Evolutionary conservation across 2,329 filamentous ascomycete species (phyloP).

Genomic region (Epichloe typhina): DNA sequence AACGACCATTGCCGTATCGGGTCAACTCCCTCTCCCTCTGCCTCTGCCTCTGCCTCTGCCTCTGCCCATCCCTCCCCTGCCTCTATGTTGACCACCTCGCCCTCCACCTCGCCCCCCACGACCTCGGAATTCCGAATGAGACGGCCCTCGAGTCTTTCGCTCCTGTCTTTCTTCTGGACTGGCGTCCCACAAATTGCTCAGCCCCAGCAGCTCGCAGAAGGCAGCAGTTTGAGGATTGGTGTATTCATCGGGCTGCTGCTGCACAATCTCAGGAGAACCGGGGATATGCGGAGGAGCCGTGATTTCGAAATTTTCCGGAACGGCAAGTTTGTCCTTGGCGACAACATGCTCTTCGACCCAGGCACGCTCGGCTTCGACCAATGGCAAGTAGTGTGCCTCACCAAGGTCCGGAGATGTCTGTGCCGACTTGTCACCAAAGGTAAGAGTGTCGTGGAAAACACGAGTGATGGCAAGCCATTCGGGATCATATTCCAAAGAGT

Average conservation of each 20-base stretch:
- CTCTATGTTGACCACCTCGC: not conserved
- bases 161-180: constrained; percentile 55
- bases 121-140: constrained; percentile 23
- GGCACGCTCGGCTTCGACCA: constrained; percentile 55
- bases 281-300: constrained; percentile 63
- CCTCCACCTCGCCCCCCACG: constrained; percentile 21
- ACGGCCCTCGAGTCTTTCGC: constrained; percentile 45
- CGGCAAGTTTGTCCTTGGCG: constrained; percentile 41
- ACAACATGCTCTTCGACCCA: constrained; percentile 77
- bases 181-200: constrained; percentile 64
- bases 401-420: constrained; percentile 47
- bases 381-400: constrained; percentile 51
- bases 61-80: constrained; percentile 10
- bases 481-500: constrained; percentile 65
- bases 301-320: constrained; percentile 65
- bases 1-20: not conserved
- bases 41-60: not conserved
- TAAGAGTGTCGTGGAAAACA: constrained; percentile 55
- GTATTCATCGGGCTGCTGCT: constrained; percentile 63
- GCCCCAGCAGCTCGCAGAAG: constrained; percentile 67
- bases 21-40: not conserved
- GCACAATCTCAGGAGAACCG: constrained; percentile 40
- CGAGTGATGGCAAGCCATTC: constrained; percentile 95
- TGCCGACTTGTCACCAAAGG: constrained; percentile 46
- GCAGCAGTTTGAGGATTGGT: constrained; percentile 73